phyloP scores from a whole-genome alignment of 345 rosid genomes.

The Salix viminalis region DNA sequence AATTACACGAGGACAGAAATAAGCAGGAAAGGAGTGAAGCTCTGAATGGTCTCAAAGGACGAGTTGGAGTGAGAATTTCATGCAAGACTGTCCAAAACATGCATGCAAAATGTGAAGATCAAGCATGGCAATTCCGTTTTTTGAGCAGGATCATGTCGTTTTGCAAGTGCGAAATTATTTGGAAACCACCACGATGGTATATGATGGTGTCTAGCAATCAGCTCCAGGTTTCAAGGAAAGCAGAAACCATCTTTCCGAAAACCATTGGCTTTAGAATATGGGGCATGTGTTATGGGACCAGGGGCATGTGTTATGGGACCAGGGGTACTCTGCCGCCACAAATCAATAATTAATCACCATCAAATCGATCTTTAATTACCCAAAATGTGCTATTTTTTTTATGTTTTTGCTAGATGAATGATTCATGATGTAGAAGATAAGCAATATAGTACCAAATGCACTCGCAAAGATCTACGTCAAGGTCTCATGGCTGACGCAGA shows the following conservation, averaged over 20 bases:
- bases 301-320: neutral
- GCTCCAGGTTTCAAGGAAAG: neutral
- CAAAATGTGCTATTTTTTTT: too few species aligned
- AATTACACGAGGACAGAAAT: too few species aligned
- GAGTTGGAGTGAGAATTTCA: neutral
- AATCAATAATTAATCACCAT: neutral
- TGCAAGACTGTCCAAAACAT: neutral
- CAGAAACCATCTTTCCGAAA: neutral
- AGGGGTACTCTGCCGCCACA: neutral
- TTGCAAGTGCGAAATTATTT: neutral
- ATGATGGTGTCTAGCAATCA: neutral
- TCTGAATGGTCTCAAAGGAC: neutral
- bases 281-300: neutral
- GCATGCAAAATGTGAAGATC: constrained; percentile 7
- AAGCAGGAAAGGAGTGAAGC: neutral
- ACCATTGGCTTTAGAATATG: neutral
- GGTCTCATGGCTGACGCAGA: too few species aligned
- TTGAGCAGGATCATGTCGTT: neutral
- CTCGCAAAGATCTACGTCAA: too few species aligned
- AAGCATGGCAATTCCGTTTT: neutral
- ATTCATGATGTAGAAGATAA: too few species aligned
- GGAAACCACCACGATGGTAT: neutral
- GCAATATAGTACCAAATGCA: too few species aligned
- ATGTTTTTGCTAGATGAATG: too few species aligned
- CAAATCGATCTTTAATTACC: neutral